A percentile compares a stretch with the other conserved stretches of the same genome.
Conservation (phyloP, 1,284 basidiomycete species). For the Agroathelia rolfsii region DNA sequence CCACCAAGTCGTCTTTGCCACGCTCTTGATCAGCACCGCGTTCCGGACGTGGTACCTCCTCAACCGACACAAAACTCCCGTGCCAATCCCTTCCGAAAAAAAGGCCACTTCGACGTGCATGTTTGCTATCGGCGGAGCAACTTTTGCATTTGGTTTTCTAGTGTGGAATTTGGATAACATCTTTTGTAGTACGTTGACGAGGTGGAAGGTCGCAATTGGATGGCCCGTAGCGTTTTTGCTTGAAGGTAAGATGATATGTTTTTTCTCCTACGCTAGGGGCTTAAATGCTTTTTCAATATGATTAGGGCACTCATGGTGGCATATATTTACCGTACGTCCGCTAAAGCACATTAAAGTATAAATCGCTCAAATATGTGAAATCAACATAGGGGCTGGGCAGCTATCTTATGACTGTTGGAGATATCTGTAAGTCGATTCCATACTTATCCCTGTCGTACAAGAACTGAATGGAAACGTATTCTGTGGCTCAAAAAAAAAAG, state of each 20-base stretch:
- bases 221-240: slow-evolving; percentile 59
- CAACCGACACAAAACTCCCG: slow-evolving; percentile 28
- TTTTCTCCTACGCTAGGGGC: too few relatives aligned
- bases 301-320: slow-evolving; percentile 69
- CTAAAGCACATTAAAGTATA: too few relatives aligned
- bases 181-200: slow-evolving; percentile 47
- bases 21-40: slow-evolving; percentile 33
- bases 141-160: slow-evolving; percentile 49
- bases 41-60: slow-evolving; percentile 42
- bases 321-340: slow-evolving; percentile 60
- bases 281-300: too few relatives aligned
- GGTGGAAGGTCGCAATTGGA: slow-evolving; percentile 42
- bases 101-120: slow-evolving; percentile 30
- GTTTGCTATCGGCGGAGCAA: slow-evolving; percentile 35
- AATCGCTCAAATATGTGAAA: too few relatives aligned
- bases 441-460: slow-evolving; percentile 3
- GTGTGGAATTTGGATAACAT: slow-evolving; percentile 66
- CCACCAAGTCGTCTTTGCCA: slow-evolving; percentile 55
- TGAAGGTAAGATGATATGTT: slow-evolving; percentile 34
- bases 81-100: slow-evolving; percentile 32
- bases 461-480: too few relatives aligned
- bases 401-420: slow-evolving; percentile 51
- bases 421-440: slow-evolving; percentile 38
- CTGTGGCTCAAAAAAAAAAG: too few relatives aligned
- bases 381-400: slow-evolving; percentile 39